A percentile compares a stretch with the other conserved stretches of the same genome.
Conservation (phyloP, 2,329 filamentous ascomycete species). For the Macrophomina phaseolina region DNA sequence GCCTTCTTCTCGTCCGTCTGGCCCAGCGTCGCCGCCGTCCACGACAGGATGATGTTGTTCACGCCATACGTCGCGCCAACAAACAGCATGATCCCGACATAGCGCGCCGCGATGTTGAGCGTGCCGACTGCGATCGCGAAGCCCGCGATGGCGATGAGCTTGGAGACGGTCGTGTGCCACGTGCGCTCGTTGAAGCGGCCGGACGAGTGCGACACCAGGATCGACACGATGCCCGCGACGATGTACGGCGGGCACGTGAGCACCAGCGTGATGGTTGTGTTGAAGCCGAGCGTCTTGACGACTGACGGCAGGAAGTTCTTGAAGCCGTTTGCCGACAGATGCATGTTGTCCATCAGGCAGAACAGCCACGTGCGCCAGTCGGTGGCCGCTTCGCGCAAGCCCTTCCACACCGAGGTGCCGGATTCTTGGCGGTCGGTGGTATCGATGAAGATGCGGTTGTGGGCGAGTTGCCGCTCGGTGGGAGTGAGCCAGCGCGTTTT, state of each 20-base stretch:
- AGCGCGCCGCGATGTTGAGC: constrained; percentile 38
- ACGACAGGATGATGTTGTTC: constrained; percentile 45
- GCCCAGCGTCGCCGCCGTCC: constrained; percentile 49
- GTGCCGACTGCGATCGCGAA: constrained; percentile 38
- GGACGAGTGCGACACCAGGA: constrained; percentile 33
- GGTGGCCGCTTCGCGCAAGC: background rate
- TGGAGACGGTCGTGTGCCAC: constrained; percentile 36
- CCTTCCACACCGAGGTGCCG: background rate
- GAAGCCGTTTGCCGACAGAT: constrained; percentile 31
- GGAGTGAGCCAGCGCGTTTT: constrained; percentile 54
- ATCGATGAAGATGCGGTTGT: constrained; percentile 52
- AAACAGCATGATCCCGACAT: constrained; percentile 41
- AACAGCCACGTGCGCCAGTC: constrained; percentile 20
- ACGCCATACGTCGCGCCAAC: constrained; percentile 37
- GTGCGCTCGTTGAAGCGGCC: constrained; percentile 40
- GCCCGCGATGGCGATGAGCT: constrained; percentile 36
- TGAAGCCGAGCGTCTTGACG: constrained; percentile 45
- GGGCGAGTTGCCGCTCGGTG: constrained; percentile 52
- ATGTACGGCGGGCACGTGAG: constrained; percentile 34
- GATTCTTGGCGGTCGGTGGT: constrained; percentile 53
- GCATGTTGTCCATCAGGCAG: constrained; percentile 26
- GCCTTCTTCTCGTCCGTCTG: constrained; percentile 53
- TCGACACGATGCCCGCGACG: constrained; percentile 35
- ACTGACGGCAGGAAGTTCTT: constrained; percentile 44
- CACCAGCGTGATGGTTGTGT: constrained; percentile 42